Conservation (phyloP, 805 yeast genomes). For the Kazachstania viticola region DNA sequence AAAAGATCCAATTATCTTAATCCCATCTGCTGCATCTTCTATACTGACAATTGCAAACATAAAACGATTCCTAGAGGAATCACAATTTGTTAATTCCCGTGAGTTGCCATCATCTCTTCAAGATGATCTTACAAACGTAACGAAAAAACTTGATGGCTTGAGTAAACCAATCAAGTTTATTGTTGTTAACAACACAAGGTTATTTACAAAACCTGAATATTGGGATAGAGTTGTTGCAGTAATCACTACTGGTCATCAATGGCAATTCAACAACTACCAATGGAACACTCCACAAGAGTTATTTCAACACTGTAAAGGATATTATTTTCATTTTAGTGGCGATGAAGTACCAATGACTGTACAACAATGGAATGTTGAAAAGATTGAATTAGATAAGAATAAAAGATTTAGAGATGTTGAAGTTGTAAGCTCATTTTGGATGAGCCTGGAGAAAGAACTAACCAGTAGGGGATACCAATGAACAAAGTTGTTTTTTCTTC, state of each 20-base stretch:
- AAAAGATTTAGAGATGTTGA: conserved; percentile 84
- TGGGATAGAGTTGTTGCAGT: conserved; percentile 97
- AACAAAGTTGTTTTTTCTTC: neutral
- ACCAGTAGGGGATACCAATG: conserved; percentile 47
- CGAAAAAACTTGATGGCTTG: conserved; percentile 24
- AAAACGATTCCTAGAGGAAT: conserved; percentile 60
- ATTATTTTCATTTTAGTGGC: conserved; percentile 60
- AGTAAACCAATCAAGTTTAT: conserved; percentile 29
- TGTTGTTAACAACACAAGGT: conserved; percentile 80
- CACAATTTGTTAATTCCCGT: conserved; percentile 46
- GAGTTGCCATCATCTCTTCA: conserved; percentile 27
- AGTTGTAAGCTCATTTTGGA: conserved; percentile 80
- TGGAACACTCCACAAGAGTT: conserved; percentile 69
- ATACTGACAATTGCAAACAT: conserved; percentile 53
- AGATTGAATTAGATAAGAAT: conserved; percentile 64
- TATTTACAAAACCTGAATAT: conserved; percentile 85
- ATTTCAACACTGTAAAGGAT: conserved; percentile 79
- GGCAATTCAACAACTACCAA: conserved; percentile 90
- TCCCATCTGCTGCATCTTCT: conserved; percentile 74
- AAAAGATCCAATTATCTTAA: conserved; percentile 58
- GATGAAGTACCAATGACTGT: conserved; percentile 70
- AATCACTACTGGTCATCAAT: conserved; percentile 90
- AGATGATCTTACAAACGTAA: conserved; percentile 22
- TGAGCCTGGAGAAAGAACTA: conserved; percentile 63
- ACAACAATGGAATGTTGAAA: conserved; percentile 81